Base-by-base conservation (phyloP, 257 asterid genomes). In the Capsicum baccatum region DNA sequence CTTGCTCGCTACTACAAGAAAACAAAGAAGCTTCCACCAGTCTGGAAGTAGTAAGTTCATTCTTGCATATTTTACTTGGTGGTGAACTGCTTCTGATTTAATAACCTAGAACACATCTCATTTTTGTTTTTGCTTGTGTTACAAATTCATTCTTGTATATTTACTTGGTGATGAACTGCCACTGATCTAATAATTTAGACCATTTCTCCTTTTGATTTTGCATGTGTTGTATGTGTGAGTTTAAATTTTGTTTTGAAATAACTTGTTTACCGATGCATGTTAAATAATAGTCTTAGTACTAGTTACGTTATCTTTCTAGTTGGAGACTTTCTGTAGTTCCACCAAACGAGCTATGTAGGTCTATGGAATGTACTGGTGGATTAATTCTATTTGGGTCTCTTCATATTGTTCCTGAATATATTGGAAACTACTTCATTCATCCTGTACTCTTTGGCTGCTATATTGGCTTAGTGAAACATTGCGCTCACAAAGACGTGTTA, bases 1-100 rank as follows among this genome's bases (percentile, higher is more conserved):
- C 89, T 86, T 55, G 91, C 89, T 79, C 89, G 91, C 54, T 88
- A 88, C 89, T 88, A 88, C 59, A 88, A 88, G 88, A 88, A 88
- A 50, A 88, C 91, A 13, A 88, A 88, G 89, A 88, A 88, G 89
- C 91, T 88, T 56, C 91, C 91, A 10, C 91, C 91, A 11, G 87
- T 84, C 81, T 88, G 91, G 91, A 88, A 88, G 44, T 88, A 88
- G 91, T 88, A 79, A 84, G 91, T 85, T 60, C 64, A 39, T 7
- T 33, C 59, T 66, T 13, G 6, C 44, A 4, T 26, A 47, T 71
- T 71, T 17, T 50, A 4, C 62, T 76, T 54, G 42, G 81, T 15
- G 48, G 8, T 0, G 0, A 26, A 52, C 26, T 54, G 48, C 44
- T 76, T 76, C 48, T 54, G 21, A 0, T 50, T 74, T 74, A 19